These are phyloP conservation scores for Daucus carota DNA, from an alignment of 129 eudicot genomes.

Conservation along the genomic window DH1_v3.0 NC_030381.2:34610001-34610500, in stretches of 20 bases:
- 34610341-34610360: not conserved
- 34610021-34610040: conserved; percentile 51
- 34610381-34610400: not conserved
- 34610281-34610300: conserved; percentile 69
- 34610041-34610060: conserved; percentile 88
- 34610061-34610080: conserved; percentile 57
- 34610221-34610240: conserved; percentile 69
- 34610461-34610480: not conserved
- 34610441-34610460: not conserved
- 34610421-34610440: not conserved
- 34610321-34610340: not conserved
- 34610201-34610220: conserved; percentile 85
- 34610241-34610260: conserved; percentile 71
- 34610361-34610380: not conserved
- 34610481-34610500: too few relatives aligned
- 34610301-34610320: conserved; percentile 44
- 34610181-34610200: conserved; percentile 77
- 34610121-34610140: not conserved
- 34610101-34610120: not conserved
- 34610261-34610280: conserved; percentile 61
- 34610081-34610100: conserved; percentile 43
- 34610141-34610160: not conserved
- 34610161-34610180: conserved; percentile 46
- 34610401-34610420: not conserved
- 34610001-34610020: conserved; percentile 43